A percentile compares a stretch with the other conserved stretches of the same genome.
Evolutionary conservation across 176 grass and related monocot genomes (phyloP).

Genomic region (Oryza australiensis): DNA sequence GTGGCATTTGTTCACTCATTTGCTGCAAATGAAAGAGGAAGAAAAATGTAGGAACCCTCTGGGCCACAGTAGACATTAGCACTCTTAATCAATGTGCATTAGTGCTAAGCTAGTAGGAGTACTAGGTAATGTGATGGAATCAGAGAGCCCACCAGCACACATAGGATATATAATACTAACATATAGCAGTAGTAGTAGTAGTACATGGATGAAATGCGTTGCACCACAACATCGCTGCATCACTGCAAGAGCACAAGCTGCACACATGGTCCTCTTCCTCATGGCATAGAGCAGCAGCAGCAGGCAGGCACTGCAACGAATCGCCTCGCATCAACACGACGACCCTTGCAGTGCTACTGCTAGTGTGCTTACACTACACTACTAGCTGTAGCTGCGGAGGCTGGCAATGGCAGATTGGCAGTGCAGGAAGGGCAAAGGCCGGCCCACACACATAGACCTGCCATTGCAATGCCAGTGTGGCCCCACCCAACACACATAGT

Average conservation of each 20-base stretch:
- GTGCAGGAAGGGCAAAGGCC: background rate
- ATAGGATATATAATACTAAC: background rate
- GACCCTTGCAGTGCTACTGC: background rate
- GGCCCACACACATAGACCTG: slow-evolving; percentile 29
- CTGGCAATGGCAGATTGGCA: slow-evolving; percentile 4
- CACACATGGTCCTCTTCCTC: background rate
- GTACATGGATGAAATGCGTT: background rate
- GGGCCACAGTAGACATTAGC: background rate
- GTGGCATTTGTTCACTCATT: background rate
- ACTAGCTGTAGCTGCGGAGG: background rate
- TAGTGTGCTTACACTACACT: too few species aligned
- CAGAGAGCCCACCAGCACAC: background rate
- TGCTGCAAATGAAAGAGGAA: background rate
- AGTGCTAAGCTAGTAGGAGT: background rate
- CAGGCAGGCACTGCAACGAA: background rate
- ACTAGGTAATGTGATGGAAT: background rate
- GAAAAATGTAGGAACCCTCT: background rate
- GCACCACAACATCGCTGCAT: background rate
- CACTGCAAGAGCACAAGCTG: background rate
- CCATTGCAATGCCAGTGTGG: background rate
- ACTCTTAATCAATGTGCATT: background rate
- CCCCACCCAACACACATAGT: slow-evolving; percentile 7
- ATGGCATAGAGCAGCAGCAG: background rate
- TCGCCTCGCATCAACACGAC: background rate
- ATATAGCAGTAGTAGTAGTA: too few species aligned